Evolutionary conservation across 768 basidiomycete species (phyloP).

Genomic region (Psilocybe subaeruginosa): DNA sequence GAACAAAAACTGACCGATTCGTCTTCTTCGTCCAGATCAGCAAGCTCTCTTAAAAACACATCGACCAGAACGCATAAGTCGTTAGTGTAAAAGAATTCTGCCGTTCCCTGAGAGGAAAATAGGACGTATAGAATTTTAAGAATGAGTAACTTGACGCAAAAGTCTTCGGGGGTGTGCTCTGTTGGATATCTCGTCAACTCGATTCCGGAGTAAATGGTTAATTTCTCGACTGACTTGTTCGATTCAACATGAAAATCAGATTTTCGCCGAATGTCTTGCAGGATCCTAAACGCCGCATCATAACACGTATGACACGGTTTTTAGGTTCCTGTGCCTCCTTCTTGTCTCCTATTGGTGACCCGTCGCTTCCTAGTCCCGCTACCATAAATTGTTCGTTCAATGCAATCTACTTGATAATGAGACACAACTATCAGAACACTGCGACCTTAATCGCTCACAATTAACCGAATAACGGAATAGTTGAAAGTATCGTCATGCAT

Average conservation of each 20-base stretch:
- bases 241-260: slow-evolving; percentile 98
- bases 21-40: slow-evolving; percentile 89
- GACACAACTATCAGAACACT: background rate
- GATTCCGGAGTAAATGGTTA: background rate
- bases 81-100: slow-evolving; percentile 98
- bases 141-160: slow-evolving; percentile 93
- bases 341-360: slow-evolving; percentile 20
- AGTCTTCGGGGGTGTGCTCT: slow-evolving; percentile 88
- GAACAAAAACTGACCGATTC: slow-evolving; percentile 66
- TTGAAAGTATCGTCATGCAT: slow-evolving; percentile 93
- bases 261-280: slow-evolving; percentile 98
- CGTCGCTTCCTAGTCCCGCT: slow-evolving; percentile 53
- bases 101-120: slow-evolving; percentile 90
- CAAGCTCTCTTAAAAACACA: slow-evolving; percentile 94
- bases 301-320: slow-evolving; percentile 82
- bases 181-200: background rate
- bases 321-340: slow-evolving; percentile 41
- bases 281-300: slow-evolving; percentile 83
- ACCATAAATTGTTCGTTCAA: slow-evolving; percentile 99
- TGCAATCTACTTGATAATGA: slow-evolving; percentile 59
- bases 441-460: slow-evolving; percentile 53
- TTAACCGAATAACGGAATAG: slow-evolving; percentile 92
- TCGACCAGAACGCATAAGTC: slow-evolving; percentile 96
- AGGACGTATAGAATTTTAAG: slow-evolving; percentile 94
- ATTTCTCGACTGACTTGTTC: slow-evolving; percentile 69